Conservation (phyloP, 116 monocot species). For the Trichopus zeylanicus region DNA sequence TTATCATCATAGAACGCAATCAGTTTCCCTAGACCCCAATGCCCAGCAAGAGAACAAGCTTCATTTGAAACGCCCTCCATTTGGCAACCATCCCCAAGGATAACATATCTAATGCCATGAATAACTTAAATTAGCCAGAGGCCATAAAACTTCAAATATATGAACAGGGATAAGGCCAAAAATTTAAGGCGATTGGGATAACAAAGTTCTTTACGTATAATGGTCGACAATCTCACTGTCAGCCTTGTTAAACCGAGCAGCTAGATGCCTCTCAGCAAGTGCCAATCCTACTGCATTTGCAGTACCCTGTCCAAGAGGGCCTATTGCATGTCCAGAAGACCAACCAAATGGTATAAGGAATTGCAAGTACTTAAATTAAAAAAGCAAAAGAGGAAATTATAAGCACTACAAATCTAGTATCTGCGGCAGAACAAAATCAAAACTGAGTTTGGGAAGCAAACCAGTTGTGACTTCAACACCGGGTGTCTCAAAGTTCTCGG, state of each 20-base stretch:
- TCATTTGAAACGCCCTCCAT: slow-evolving; percentile 60
- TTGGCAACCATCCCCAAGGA: slow-evolving; percentile 50
- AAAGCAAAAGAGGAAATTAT: not conserved
- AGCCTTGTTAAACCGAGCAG: slow-evolving; percentile 40
- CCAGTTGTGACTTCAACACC: slow-evolving; percentile 69
- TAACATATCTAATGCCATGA: slow-evolving; percentile 26
- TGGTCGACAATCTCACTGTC: slow-evolving; percentile 37
- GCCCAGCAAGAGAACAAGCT: slow-evolving; percentile 49
- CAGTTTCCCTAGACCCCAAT: slow-evolving; percentile 57
- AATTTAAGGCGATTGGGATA: too few species aligned
- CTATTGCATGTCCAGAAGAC: slow-evolving; percentile 7
- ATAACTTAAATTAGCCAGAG: not conserved
- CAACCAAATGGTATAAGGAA: not conserved
- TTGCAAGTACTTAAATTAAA: not conserved
- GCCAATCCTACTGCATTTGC: slow-evolving; percentile 55
- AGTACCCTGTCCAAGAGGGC: slow-evolving; percentile 60
- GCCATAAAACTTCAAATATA: not conserved
- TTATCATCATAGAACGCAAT: slow-evolving; percentile 72
- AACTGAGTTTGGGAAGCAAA: slow-evolving; percentile 12
- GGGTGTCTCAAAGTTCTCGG: slow-evolving; percentile 56
- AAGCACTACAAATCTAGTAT: not conserved
- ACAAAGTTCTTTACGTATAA: slow-evolving; percentile 27
- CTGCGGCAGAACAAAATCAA: not conserved
- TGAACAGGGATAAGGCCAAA: too few species aligned
- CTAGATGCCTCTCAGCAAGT: slow-evolving; percentile 41